These are phyloP conservation scores for Plasmodium inui DNA, from an alignment of 169 alveolate species.

Conservation along the genomic window DNA sequence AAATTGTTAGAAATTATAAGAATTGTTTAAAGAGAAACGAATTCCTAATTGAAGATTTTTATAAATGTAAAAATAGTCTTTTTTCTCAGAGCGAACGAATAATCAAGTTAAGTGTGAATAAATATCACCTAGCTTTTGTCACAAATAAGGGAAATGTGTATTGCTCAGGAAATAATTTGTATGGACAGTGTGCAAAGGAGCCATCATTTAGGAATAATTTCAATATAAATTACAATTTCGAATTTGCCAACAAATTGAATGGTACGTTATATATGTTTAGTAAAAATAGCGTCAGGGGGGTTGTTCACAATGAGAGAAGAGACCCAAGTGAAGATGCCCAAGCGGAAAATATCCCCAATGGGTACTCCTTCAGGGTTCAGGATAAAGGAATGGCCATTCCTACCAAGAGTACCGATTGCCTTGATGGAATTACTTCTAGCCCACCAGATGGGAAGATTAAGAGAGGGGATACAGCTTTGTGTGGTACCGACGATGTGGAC, in stretches of 20 bases:
- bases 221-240: slow-evolving; percentile 67
- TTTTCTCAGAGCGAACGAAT: slow-evolving; percentile 50
- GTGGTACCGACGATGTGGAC: not conserved
- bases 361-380: not conserved
- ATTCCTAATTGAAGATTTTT: slow-evolving; percentile 65
- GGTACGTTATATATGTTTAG: slow-evolving; percentile 3
- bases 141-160: slow-evolving; percentile 71
- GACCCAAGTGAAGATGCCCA: not conserved
- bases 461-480: not conserved
- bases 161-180: slow-evolving; percentile 74
- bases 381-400: not conserved
- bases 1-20: slow-evolving; percentile 50
- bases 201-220: slow-evolving; percentile 61
- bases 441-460: not conserved
- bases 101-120: slow-evolving; percentile 74
- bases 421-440: not conserved
- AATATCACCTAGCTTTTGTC: slow-evolving; percentile 70
- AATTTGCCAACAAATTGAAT: slow-evolving; percentile 11
- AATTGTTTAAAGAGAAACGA: slow-evolving; percentile 32
- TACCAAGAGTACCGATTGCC: not conserved
- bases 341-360: not conserved
- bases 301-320: not conserved
- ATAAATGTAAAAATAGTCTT: slow-evolving; percentile 34
- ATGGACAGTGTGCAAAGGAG: slow-evolving; percentile 74
- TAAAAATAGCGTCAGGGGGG: not conserved